These are phyloP conservation scores for Bipolaris zeicola DNA, from an alignment of 2,329 filamentous ascomycete species.

Conservation along the genomic window DNA sequence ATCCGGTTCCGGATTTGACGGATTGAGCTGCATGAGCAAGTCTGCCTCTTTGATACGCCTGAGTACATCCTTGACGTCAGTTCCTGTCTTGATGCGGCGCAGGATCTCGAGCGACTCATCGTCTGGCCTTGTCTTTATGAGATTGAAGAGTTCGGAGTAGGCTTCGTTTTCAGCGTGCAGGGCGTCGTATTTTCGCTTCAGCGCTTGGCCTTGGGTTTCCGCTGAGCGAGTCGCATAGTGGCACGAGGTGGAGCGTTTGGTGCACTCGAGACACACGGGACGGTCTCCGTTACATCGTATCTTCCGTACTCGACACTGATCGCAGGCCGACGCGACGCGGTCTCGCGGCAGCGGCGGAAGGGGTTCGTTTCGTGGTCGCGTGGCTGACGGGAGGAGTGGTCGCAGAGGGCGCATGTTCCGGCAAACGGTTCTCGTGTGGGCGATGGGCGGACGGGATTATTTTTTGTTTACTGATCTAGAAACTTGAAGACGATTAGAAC, in stretches of 20 bases:
- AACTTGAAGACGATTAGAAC: neutral
- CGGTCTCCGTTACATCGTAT: constrained; percentile 15
- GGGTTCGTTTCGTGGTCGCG: constrained; percentile 8
- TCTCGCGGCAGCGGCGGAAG: constrained; percentile 6
- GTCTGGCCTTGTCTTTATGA: constrained; percentile 18
- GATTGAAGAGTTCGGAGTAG: constrained; percentile 19
- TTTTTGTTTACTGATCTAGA: neutral
- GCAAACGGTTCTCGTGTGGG: too few relatives aligned
- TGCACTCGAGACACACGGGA: constrained; percentile 9
- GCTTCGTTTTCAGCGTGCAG: constrained; percentile 17
- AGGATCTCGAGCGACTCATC: constrained; percentile 18
- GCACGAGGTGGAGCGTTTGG: constrained; percentile 9
- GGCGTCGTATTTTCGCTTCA: constrained; percentile 20
- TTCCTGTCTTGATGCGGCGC: constrained; percentile 19
- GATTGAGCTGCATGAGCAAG: constrained; percentile 17
- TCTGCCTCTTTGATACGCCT: constrained; percentile 22
- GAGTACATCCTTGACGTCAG: constrained; percentile 16
- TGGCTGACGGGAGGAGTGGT: constrained; percentile 11
- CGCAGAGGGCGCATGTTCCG: constrained; percentile 8
- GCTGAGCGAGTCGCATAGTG: constrained; percentile 8
- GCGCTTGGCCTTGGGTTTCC: constrained; percentile 13
- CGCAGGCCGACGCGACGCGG: constrained; percentile 14
- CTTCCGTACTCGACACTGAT: constrained; percentile 12
- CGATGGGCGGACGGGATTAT: neutral
- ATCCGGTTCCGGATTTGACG: constrained; percentile 14